These are phyloP conservation scores for Trichopus zeylanicus DNA, from an alignment of 116 monocot species.

Conservation along the genomic window DNA sequence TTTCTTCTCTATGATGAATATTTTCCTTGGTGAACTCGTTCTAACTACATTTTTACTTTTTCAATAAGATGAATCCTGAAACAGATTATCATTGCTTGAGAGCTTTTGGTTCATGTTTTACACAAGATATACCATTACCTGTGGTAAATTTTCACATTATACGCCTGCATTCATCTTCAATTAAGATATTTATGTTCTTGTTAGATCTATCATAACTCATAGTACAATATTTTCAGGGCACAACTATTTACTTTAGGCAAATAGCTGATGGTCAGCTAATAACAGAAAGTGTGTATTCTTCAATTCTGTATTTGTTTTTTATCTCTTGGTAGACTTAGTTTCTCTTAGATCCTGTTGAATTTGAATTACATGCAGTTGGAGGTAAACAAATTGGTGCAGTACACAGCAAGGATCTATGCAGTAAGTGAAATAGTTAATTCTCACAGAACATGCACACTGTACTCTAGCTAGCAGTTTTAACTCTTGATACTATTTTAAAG, in stretches of 20 bases:
- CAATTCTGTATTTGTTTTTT: background rate
- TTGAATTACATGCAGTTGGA: conserved; percentile 53
- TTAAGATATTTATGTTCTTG: background rate
- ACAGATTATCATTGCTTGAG: conserved; percentile 77
- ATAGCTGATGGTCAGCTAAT: conserved; percentile 79
- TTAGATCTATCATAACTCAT: background rate
- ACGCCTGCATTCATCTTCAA: background rate
- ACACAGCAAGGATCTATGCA: conserved; percentile 86
- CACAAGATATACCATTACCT: conserved; percentile 73
- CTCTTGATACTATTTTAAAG: no score
- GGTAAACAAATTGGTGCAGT: conserved; percentile 77
- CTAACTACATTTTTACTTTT: conserved; percentile 16
- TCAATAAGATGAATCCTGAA: conserved; percentile 72
- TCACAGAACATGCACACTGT: no score
- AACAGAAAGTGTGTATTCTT: conserved; percentile 72
- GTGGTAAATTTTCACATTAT: conserved; percentile 34
- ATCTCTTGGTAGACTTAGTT: background rate
- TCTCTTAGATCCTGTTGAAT: conserved; percentile 4
- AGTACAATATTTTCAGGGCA: conserved; percentile 50
- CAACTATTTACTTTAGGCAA: conserved; percentile 79
- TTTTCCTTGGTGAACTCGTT: conserved; percentile 1
- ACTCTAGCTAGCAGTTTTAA: no score
- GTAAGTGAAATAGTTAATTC: no score
- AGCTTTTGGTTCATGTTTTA: conserved; percentile 83
- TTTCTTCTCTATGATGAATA: background rate